Percentiles rank a stretch among this genome's conserved stretches.
These are phyloP conservation scores for Schizochytrium sp. DNA, from an alignment of 108 stramenopile genomes.

Conservation along the genomic window DNA sequence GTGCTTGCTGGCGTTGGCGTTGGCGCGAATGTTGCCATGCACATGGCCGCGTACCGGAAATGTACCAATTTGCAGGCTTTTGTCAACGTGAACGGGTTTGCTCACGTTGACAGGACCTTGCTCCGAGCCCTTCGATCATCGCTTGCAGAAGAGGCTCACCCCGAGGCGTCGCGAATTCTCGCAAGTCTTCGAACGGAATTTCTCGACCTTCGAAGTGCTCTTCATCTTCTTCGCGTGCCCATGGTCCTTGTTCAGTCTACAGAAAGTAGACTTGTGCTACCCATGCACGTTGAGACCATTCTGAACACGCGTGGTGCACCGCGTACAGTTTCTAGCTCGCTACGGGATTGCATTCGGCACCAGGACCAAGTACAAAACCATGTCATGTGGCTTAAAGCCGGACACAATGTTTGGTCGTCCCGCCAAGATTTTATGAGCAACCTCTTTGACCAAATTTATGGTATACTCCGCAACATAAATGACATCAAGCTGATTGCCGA, in stretches of 20 bases:
- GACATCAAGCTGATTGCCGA: background rate
- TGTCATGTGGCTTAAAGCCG: background rate
- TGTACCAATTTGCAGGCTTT: background rate
- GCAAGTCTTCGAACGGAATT: background rate
- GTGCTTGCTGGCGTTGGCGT: background rate
- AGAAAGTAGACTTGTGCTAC: background rate
- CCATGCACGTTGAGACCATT: background rate
- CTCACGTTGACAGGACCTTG: background rate
- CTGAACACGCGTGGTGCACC: background rate
- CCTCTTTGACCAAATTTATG: background rate
- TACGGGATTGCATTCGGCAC: background rate
- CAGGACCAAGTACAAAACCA: background rate
- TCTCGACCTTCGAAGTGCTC: background rate
- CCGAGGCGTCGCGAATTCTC: background rate
- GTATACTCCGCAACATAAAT: background rate
- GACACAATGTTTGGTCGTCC: background rate
- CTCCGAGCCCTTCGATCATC: background rate
- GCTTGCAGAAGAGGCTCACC: background rate
- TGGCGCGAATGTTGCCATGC: conserved; percentile 2
- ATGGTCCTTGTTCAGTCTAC: background rate
- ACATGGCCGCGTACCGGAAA: background rate
- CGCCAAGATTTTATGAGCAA: background rate
- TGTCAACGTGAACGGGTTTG: background rate
- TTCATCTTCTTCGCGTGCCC: background rate
- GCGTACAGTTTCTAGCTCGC: background rate